Percentiles rank a stretch among this genome's conserved stretches.
Conservation (phyloP, 805 yeast species). For the Cyberlindnera petersonii region DNA sequence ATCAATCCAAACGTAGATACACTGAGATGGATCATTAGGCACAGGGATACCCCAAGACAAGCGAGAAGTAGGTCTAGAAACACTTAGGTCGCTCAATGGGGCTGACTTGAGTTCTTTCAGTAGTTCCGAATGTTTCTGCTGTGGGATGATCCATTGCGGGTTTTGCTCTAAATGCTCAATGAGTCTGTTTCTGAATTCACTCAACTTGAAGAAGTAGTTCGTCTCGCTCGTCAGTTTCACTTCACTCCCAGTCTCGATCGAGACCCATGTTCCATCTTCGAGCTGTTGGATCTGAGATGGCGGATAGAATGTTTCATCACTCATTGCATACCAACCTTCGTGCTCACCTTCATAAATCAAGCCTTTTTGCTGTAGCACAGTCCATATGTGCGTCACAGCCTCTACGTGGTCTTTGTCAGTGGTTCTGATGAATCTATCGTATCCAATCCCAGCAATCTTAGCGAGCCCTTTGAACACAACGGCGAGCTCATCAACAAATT, state of each 20-base stretch:
- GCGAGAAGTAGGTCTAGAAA: slow-evolving; percentile 78
- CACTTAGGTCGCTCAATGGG: slow-evolving; percentile 64
- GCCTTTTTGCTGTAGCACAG: slow-evolving; percentile 50
- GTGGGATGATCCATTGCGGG: slow-evolving; percentile 66
- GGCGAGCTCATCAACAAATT: slow-evolving; percentile 69
- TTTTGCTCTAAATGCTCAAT: slow-evolving; percentile 44
- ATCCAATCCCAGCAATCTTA: slow-evolving; percentile 47
- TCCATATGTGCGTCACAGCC: slow-evolving; percentile 73
- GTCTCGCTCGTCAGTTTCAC: slow-evolving; percentile 75
- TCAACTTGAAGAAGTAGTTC: slow-evolving; percentile 80
- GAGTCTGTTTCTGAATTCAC: slow-evolving; percentile 53
- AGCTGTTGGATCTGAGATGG: slow-evolving; percentile 58
- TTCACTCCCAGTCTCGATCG: slow-evolving; percentile 70
- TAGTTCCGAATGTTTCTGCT: slow-evolving; percentile 48
- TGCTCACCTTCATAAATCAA: slow-evolving; percentile 80
- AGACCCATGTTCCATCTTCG: slow-evolving; percentile 35
- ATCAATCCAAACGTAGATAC: slow-evolving; percentile 94
- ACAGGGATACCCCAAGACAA: slow-evolving; percentile 88
- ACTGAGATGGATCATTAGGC: slow-evolving; percentile 74
- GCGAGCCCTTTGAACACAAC: slow-evolving; percentile 64
- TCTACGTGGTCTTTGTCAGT: slow-evolving; percentile 76
- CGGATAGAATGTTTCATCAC: slow-evolving; percentile 93
- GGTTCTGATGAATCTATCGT: slow-evolving; percentile 82
- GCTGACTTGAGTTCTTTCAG: slow-evolving; percentile 51
- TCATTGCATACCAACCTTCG: slow-evolving; percentile 90